These are phyloP conservation scores for Claviceps arundinis DNA, from an alignment of 2,329 filamentous ascomycete species.

Conservation along the genomic window DNA sequence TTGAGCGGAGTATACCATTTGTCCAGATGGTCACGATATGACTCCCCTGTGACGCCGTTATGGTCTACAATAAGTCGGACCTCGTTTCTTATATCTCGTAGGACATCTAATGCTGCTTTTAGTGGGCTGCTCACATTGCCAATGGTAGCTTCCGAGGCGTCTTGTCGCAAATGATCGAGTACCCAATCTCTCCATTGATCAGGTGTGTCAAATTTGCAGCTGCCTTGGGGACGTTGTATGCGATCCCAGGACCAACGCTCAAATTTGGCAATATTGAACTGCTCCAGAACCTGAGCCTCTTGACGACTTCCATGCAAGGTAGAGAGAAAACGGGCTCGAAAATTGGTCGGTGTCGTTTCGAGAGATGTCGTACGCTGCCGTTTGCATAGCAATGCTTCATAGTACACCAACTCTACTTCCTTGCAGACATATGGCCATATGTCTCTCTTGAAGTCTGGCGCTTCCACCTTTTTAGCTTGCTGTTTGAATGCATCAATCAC, in stretches of 20 bases:
- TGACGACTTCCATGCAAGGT: neutral
- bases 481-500: conserved; percentile 1
- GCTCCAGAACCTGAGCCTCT: conserved; percentile 1
- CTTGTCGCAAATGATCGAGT: neutral
- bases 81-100: conserved; percentile 5
- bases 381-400: conserved; percentile 1
- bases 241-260: conserved; percentile 6
- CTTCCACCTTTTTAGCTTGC: neutral
- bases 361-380: neutral
- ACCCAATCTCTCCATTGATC: conserved; percentile 2
- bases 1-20: conserved; percentile 5
- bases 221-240: neutral
- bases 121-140: conserved; percentile 3
- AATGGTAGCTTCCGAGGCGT: neutral
- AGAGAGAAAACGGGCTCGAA: conserved; percentile 1
- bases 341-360: neutral
- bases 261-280: conserved; percentile 1
- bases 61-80: conserved; percentile 5
- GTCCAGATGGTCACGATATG: conserved; percentile 4
- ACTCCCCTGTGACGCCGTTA: conserved; percentile 1
- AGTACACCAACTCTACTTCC: conserved; percentile 5
- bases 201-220: neutral
- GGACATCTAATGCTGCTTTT: conserved; percentile 4
- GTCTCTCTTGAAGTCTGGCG: conserved; percentile 1
- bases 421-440: conserved; percentile 3